Conservation (phyloP, 2,329 filamentous ascomycete species). For the Tolypocladium nubicola region DNA sequence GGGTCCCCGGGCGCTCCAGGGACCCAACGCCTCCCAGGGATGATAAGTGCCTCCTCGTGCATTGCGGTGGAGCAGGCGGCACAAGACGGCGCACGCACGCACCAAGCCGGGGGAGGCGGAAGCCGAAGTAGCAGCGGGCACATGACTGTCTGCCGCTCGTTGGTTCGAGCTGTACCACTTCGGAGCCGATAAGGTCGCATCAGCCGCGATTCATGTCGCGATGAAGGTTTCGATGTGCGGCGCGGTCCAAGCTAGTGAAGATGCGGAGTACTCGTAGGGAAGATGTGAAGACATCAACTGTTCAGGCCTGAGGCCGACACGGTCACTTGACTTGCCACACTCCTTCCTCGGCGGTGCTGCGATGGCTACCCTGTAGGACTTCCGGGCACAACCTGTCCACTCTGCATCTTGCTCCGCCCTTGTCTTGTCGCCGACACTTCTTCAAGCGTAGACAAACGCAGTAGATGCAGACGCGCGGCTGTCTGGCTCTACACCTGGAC, state of each 20-base stretch:
- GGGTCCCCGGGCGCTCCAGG: neutral
- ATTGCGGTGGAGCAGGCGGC: neutral
- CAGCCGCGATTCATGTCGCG: too few species aligned
- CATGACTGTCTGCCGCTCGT: neutral
- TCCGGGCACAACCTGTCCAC: neutral
- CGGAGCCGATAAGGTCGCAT: neutral
- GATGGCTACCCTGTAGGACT: neutral
- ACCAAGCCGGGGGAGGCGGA: neutral
- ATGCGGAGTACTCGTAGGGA: neutral
- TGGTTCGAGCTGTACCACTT: neutral
- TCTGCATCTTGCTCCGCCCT: neutral
- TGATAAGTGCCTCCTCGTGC: neutral
- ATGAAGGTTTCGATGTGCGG: neutral
- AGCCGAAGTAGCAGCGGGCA: neutral
- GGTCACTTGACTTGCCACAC: too few species aligned
- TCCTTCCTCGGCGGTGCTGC: neutral
- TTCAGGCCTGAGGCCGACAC: too few species aligned
- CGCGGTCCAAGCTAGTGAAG: neutral
- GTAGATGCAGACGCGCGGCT: too few species aligned
- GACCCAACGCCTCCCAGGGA: neutral
- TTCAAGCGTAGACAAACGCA: neutral
- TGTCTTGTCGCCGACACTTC: neutral
- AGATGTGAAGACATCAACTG: neutral
- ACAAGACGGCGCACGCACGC: neutral
- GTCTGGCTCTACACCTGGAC: too few species aligned